Base-by-base conservation (phyloP, 768 basidiomycete genomes). In the Leccinum longicurvipes region DNA sequence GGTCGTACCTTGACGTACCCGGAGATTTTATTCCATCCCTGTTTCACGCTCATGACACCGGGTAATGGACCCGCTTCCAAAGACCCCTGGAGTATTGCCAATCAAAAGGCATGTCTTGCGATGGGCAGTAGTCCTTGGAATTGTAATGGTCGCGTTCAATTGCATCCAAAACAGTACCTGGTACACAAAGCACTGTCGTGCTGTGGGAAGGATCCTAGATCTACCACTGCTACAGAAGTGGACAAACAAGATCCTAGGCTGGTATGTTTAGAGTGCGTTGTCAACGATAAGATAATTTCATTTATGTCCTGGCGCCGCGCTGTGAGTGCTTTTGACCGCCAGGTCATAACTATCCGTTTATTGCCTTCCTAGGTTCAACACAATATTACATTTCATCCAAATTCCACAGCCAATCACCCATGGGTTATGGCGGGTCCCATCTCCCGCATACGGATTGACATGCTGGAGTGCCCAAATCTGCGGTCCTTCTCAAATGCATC, bases 1-100 rank as follows among this genome's bases (percentile, higher is more conserved):
- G 59, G 51, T 29, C 60, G 53, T 32, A 29, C 58, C 9, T 44
- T 69, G 49, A 10, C 53, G 1, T 69, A 69, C 51, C 68, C 66
- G 9, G 67, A 69, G 23, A 60, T 68, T 47, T 54, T 68, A 47
- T 69, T 57, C 36, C 67, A 69, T 53, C 67, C 66, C 4, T 69
- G 67, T 59, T 70, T 70, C 39, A 62, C 59, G 6, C 34, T 41
- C 24, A 12, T 58, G n/a, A 41, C 49, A 50, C 48, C 25, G 6
- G 51, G 46, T 19, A 59, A 45, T 2, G 55, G 55, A 25, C 46
- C 54, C 15, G 51, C 57, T 42, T 21, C 51, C n/a, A 68, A 50
- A 47, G 61, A 70, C 44, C 67, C 68, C 14, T 12, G 46, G 50
- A 27, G 45, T 8, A 58, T 69, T 6, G 65, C 67, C 31, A 36